Conservation (phyloP, 495 filamentous ascomycete genomes). For the Podospora anserina region DNA sequence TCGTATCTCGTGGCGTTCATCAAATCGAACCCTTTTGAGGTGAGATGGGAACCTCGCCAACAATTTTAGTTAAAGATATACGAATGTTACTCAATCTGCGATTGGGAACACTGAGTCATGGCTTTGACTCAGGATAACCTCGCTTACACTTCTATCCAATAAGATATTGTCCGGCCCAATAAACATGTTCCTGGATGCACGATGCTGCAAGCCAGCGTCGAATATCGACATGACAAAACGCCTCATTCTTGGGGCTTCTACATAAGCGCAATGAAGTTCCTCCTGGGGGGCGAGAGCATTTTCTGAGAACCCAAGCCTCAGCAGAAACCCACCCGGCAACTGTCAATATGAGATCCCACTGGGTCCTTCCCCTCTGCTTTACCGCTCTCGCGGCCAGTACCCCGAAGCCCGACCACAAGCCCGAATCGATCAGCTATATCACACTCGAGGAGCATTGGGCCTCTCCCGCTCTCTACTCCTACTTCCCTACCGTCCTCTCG, state of each 20-base stretch:
- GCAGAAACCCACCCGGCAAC: no score
- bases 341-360: neutral
- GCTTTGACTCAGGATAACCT: neutral
- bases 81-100: neutral
- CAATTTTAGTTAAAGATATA: neutral
- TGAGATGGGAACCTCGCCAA: neutral
- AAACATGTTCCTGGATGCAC: neutral
- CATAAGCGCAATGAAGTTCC: no score
- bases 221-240: neutral
- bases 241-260: no score
- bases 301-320: no score
- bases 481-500: conserved; percentile 33
- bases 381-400: neutral
- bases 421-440: conserved; percentile 29
- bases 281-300: no score
- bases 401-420: neutral
- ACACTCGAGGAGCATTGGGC: conserved; percentile 59
- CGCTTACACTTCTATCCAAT: neutral
- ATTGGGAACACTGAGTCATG: neutral
- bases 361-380: neutral
- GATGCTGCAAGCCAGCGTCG: neutral
- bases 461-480: conserved; percentile 27
- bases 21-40: no score
- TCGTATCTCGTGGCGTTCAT: no score
- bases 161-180: neutral